A percentile compares a stretch with the other conserved stretches of the same genome.
phyloP scores from a whole-genome alignment of 2,329 filamentous ascomycete genomes.

The Orbilia ellipsospora region DNA sequence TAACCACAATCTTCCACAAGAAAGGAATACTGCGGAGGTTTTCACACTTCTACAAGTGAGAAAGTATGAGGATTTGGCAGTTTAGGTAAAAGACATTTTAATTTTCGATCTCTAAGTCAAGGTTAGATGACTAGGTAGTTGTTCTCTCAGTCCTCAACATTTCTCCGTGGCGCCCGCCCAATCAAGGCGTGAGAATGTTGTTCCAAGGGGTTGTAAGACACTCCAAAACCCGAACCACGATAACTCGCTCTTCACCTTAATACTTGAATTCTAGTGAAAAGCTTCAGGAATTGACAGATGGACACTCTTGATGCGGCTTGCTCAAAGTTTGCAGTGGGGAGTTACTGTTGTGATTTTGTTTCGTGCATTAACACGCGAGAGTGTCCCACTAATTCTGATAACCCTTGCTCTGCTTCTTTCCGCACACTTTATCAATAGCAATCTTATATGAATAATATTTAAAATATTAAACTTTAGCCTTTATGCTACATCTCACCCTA shows the following conservation, averaged over 20 bases:
- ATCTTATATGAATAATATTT: background rate
- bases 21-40: slow-evolving; percentile 2
- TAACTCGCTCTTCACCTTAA: slow-evolving; percentile 4
- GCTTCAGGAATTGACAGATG: background rate
- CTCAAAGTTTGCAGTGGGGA: too few relatives aligned
- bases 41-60: slow-evolving; percentile 6
- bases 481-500: slow-evolving; percentile 4
- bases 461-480: slow-evolving; percentile 5
- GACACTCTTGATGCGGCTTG: too few relatives aligned
- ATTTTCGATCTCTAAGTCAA: slow-evolving; percentile 4
- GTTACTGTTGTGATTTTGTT: too few relatives aligned
- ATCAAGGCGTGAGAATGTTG: slow-evolving; percentile 5
- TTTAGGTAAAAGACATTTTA: slow-evolving; percentile 4
- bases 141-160: slow-evolving; percentile 4
- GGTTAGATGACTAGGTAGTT: slow-evolving; percentile 6
- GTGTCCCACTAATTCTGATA: too few relatives aligned
- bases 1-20: slow-evolving; percentile 3
- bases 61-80: slow-evolving; percentile 6
- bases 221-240: slow-evolving; percentile 3
- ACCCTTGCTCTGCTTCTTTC: too few relatives aligned
- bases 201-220: slow-evolving; percentile 4
- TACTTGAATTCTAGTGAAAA: slow-evolving; percentile 7
- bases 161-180: slow-evolving; percentile 3
- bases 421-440: too few relatives aligned
- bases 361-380: too few relatives aligned